Conservation (phyloP, 768 basidiomycete species). For the Termitomyces heimii region DNA sequence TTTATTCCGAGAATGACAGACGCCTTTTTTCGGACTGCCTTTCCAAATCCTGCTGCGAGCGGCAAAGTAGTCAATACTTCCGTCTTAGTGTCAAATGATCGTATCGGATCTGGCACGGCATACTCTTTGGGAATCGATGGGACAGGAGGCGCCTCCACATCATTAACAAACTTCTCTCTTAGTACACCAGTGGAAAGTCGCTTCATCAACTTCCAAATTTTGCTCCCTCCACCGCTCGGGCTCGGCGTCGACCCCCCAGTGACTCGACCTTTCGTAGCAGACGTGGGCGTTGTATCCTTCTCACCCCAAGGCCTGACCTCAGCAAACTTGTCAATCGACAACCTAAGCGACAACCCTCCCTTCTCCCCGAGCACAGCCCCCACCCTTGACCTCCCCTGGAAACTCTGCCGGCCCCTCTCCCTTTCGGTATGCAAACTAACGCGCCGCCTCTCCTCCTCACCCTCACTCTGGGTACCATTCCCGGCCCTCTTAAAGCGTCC, state of each 20-base stretch:
- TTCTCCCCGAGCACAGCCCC: slow-evolving; percentile 11
- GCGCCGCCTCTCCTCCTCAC: background rate
- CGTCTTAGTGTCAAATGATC: background rate
- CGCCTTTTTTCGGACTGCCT: slow-evolving; percentile 11
- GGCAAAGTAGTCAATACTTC: background rate
- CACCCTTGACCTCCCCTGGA: slow-evolving; percentile 25
- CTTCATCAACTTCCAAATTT: slow-evolving; percentile 66
- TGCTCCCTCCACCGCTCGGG: slow-evolving; percentile 23
- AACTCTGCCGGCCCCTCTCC: slow-evolving; percentile 20
- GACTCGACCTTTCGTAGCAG: background rate
- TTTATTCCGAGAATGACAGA: slow-evolving; percentile 6
- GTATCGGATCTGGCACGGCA: background rate
- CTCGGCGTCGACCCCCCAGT: slow-evolving; percentile 14
- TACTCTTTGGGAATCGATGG: slow-evolving; percentile 51
- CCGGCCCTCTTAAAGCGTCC: slow-evolving; percentile 22
- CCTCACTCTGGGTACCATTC: slow-evolving; percentile 10
- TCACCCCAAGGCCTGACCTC: slow-evolving; percentile 3
- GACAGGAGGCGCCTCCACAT: slow-evolving; percentile 44
- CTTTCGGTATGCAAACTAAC: background rate
- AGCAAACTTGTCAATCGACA: slow-evolving; percentile 27
- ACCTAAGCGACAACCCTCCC: slow-evolving; percentile 19
- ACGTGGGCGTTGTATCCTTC: background rate
- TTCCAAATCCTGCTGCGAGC: slow-evolving; percentile 2
- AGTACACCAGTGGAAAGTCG: slow-evolving; percentile 60
- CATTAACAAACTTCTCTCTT: slow-evolving; percentile 43